Percentiles rank a stretch among this genome's conserved stretches.
Conservation (phyloP, 2,329 filamentous ascomycete genomes). For the Botryotinia narcissicola region DNA sequence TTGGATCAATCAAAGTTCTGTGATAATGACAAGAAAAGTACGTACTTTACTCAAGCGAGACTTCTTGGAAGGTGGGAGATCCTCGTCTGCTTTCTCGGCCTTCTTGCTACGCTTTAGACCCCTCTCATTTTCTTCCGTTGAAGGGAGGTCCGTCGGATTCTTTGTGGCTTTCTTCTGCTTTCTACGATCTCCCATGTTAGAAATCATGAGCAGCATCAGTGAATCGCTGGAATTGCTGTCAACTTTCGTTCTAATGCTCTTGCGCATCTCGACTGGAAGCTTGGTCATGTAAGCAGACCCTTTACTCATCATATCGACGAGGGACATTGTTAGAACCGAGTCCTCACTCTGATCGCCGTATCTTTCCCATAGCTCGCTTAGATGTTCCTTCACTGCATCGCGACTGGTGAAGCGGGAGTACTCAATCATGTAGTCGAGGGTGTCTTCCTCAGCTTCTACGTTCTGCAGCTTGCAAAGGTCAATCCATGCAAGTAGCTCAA, state of each 20-base stretch:
- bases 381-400: background rate
- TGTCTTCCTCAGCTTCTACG: background rate
- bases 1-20: background rate
- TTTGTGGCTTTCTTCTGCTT: background rate
- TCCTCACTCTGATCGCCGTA: background rate
- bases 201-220: background rate
- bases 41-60: background rate
- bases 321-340: background rate
- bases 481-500: slow-evolving; percentile 21
- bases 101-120: background rate
- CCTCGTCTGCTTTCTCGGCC: background rate
- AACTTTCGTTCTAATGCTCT: background rate
- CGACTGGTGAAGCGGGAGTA: background rate
- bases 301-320: background rate
- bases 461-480: slow-evolving; percentile 13
- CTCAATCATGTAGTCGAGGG: background rate
- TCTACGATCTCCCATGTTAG: background rate
- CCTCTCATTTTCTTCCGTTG: background rate
- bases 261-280: background rate
- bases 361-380: background rate
- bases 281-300: slow-evolving; percentile 7
- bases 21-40: background rate
- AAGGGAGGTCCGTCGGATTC: background rate
- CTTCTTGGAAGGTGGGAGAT: background rate
- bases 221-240: background rate